A percentile compares a stretch with the other conserved stretches of the same genome.
These are phyloP conservation scores for Haematococcus sp. DNA, from an alignment of 139 green algal genomes.

Conservation along the genomic window DNA sequence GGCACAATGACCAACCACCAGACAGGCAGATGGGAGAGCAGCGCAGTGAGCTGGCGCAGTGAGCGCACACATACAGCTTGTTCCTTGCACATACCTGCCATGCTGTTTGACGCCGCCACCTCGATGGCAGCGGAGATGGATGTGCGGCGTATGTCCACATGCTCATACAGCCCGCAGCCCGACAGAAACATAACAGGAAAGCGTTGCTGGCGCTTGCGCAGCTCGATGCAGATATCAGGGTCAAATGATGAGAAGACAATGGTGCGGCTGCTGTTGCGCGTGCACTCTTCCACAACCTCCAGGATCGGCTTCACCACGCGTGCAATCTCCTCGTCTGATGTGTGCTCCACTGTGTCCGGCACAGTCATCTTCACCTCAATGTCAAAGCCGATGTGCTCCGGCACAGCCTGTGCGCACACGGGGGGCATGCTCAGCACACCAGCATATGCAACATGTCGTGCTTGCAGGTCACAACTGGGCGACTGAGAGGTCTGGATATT, in stretches of 20 bases:
- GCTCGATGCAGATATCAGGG: conserved; percentile 72
- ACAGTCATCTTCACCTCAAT: conserved; percentile 86
- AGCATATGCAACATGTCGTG: too few species aligned
- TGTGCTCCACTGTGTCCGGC: neutral
- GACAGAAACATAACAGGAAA: conserved; percentile 79
- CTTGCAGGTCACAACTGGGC: too few species aligned
- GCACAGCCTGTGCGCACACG: conserved; percentile 26
- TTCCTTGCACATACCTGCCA: conserved; percentile 23
- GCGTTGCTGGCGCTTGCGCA: conserved; percentile 36
- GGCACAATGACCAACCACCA: neutral
- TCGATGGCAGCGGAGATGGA: conserved; percentile 63
- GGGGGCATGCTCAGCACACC: neutral
- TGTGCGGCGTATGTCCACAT: conserved; percentile 69
- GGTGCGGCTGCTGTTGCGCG: neutral
- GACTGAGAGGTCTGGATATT: too few species aligned
- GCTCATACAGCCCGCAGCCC: conserved; percentile 49
- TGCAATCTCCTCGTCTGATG: neutral
- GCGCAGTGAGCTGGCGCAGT: neutral
- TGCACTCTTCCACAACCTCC: neutral
- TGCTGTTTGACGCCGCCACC: conserved; percentile 40
- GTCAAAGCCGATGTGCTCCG: conserved; percentile 69
- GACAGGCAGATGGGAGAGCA: neutral
- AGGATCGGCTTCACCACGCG: conserved; percentile 10
- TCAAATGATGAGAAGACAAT: conserved; percentile 85
- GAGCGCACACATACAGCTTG: neutral